Percentiles rank a stretch among this genome's conserved stretches.
Evolutionary conservation across 306 rosid species (phyloP).

Genomic region (Trifolium repens): DNA sequence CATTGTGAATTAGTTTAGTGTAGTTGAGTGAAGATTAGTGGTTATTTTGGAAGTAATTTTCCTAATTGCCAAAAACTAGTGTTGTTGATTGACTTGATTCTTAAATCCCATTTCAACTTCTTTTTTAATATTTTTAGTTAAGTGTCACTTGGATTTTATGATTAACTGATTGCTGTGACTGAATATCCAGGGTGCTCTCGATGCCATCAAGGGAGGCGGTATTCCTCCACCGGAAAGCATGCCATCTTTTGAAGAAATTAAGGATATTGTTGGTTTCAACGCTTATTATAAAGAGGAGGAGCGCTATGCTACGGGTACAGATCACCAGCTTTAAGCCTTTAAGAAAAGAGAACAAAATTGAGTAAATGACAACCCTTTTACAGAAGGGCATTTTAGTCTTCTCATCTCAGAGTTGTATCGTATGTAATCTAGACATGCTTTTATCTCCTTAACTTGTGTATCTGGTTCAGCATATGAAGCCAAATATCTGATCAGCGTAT

Average conservation of each 20-base stretch:
- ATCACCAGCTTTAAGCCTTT: constrained; percentile 46
- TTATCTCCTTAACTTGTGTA: not conserved
- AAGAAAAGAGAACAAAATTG: constrained; percentile 18
- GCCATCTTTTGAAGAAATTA: constrained; percentile 85
- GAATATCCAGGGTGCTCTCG: constrained; percentile 69
- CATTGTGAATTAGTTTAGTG: not conserved
- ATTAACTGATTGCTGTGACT: not conserved
- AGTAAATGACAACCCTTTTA: constrained; percentile 18
- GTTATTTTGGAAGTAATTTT: not conserved
- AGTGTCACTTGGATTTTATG: not conserved
- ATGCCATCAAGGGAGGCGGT: constrained; percentile 75
- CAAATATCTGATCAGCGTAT: not conserved
- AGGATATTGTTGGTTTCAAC: constrained; percentile 88
- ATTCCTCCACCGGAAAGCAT: constrained; percentile 85
- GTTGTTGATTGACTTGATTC: not conserved
- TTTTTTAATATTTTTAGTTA: not conserved
- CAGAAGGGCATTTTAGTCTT: not conserved
- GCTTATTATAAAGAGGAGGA: constrained; percentile 82
- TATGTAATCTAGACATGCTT: constrained; percentile 3
- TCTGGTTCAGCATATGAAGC: not conserved
- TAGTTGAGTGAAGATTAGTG: not conserved
- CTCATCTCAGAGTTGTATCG: not conserved
- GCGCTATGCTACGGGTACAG: constrained; percentile 58
- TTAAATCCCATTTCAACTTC: not conserved
- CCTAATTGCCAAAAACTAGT: not conserved